Percentiles rank a stretch among this genome's conserved stretches.
Conservation (phyloP, 78 protist genomes). For the Dictyostelium capitatum region DNA sequence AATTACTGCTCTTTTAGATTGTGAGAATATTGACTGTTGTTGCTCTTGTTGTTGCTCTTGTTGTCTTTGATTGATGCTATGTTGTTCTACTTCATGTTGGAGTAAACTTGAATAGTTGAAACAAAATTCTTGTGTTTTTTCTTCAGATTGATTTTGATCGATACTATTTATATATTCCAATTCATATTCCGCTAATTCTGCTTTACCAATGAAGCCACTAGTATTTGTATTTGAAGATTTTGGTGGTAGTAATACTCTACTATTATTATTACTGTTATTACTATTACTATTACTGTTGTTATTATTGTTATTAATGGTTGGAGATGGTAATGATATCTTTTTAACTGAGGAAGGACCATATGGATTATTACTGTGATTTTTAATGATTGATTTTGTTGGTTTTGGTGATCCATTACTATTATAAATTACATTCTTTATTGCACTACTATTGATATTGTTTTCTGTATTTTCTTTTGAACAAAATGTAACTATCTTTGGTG, state of each 20-base stretch:
- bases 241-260: neutral
- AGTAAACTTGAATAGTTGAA: neutral
- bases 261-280: neutral
- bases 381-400: too few species aligned
- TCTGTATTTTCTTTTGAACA: neutral
- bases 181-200: neutral
- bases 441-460: neutral
- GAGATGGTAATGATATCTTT: neutral
- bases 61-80: neutral
- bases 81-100: conserved; percentile 8
- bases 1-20: neutral
- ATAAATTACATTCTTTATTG: neutral
- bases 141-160: neutral
- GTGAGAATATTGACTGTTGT: neutral
- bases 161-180: neutral
- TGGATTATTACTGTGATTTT: too few species aligned
- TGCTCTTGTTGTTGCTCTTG: neutral
- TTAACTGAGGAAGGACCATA: neutral
- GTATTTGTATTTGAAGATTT: neutral
- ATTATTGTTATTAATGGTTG: neutral
- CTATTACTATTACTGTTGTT: neutral
- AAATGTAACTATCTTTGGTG: conserved; percentile 2
- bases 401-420: neutral
- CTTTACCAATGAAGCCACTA: too few species aligned
- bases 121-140: conserved; percentile 16